These are phyloP conservation scores for Stropharia rugosoannulata DNA, from an alignment of 768 basidiomycete species.

Conservation along the genomic window DNA sequence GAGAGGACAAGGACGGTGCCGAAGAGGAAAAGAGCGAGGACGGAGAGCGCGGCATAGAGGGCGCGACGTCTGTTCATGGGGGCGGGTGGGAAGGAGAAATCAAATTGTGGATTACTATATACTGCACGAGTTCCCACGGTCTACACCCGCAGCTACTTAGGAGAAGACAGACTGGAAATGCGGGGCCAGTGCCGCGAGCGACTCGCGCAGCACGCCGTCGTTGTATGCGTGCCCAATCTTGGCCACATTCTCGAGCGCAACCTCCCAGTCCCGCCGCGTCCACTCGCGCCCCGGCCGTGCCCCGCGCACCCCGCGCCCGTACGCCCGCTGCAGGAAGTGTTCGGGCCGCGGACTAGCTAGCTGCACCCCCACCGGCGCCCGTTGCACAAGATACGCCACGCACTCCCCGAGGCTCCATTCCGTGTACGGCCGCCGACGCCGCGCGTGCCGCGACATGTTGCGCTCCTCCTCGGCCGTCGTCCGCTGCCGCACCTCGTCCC, in stretches of 20 bases:
- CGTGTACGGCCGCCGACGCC: conserved; percentile 44
- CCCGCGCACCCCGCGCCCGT: conserved; percentile 37
- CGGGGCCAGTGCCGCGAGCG: conserved; percentile 44
- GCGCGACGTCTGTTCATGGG: conserved; percentile 46
- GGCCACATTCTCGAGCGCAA: conserved; percentile 44
- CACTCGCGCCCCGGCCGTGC: conserved; percentile 75
- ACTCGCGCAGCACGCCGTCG: conserved; percentile 51
- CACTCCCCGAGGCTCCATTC: conserved; percentile 58
- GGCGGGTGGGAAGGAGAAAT: conserved; percentile 7
- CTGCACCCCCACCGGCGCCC: conserved; percentile 11
- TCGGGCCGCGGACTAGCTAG: conserved; percentile 42
- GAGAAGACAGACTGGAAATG: conserved; percentile 51
- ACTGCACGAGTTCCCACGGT: neutral
- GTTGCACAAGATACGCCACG: conserved; percentile 48
- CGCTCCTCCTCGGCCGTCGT: conserved; percentile 30
- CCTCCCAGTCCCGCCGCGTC: conserved; percentile 67
- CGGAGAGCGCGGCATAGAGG: conserved; percentile 41
- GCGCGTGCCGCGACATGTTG: conserved; percentile 56
- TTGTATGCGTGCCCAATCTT: conserved; percentile 50
- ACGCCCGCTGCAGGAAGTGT: conserved; percentile 43
- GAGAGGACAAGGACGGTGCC: conserved; percentile 92
- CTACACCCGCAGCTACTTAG: conserved; percentile 14
- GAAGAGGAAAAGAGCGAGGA: conserved; percentile 74
- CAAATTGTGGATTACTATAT: conserved; percentile 5
- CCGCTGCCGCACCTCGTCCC: conserved; percentile 37